phyloP scores from a whole-genome alignment of 2,329 filamentous ascomycete genomes.

The Sclerotinia nivalis region DNA sequence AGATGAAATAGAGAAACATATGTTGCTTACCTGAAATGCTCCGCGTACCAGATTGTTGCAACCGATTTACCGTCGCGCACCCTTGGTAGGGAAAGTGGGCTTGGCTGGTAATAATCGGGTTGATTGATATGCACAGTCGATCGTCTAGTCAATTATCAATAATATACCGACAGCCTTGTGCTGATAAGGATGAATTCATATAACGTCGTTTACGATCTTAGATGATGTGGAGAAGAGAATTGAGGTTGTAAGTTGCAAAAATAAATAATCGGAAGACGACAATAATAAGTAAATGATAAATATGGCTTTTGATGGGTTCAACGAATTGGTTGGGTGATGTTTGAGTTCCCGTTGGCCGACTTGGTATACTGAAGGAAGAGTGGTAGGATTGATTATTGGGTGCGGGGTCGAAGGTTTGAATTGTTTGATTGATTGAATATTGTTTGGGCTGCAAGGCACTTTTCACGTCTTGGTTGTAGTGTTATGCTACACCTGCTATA shows the following conservation, averaged over 20 bases:
- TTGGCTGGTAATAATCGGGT: neutral
- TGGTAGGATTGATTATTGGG: constrained; percentile 16
- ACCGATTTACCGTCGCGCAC: constrained; percentile 3
- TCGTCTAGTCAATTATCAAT: constrained; percentile 20
- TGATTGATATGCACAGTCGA: constrained; percentile 20
- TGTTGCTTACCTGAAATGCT: constrained; percentile 17
- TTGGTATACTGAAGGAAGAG: constrained; percentile 13
- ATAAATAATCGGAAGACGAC: neutral
- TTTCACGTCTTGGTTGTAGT: neutral
- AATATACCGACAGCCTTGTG: constrained; percentile 8
- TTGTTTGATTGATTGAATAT: constrained; percentile 2
- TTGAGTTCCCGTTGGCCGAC: constrained; percentile 17
- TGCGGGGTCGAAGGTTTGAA: constrained; percentile 21
- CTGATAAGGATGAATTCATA: neutral
- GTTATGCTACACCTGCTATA: neutral
- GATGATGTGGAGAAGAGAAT: neutral
- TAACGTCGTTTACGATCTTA: constrained; percentile 1
- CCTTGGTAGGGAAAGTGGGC: neutral
- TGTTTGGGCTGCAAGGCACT: constrained; percentile 19
- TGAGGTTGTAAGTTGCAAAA: neutral
- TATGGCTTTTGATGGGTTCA: constrained; percentile 5
- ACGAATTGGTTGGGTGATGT: constrained; percentile 10
- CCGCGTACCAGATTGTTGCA: constrained; percentile 6
- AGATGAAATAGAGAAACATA: neutral
- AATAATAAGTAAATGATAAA: neutral